Conservation (phyloP, 768 basidiomycete genomes). For the Auricularia sp. region DNA sequence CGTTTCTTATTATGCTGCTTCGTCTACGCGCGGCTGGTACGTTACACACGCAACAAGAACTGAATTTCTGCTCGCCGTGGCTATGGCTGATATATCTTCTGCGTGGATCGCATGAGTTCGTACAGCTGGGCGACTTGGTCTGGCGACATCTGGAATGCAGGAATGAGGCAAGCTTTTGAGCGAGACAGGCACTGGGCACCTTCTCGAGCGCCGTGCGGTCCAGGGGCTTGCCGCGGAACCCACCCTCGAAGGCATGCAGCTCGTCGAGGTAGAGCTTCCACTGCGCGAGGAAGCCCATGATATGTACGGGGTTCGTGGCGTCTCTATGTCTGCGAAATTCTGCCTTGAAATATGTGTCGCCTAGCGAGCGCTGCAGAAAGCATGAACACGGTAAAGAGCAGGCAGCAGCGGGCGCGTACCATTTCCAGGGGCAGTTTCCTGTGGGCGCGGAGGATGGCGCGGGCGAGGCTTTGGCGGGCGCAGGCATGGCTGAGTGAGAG, state of each 20-base stretch:
- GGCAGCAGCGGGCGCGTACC: not conserved
- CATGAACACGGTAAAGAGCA: slow-evolving; percentile 2
- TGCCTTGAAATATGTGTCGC: slow-evolving; percentile 36
- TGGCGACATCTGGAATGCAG: slow-evolving; percentile 55
- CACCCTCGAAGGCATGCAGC: slow-evolving; percentile 39
- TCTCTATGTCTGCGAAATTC: slow-evolving; percentile 81
- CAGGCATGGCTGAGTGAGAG: not conserved
- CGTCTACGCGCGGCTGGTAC: too few species aligned
- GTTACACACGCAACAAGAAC: too few species aligned
- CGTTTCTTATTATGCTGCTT: too few species aligned
- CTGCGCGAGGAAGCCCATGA: slow-evolving; percentile 91
- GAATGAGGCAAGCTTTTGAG: slow-evolving; percentile 1
- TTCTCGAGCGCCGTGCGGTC: slow-evolving; percentile 69
- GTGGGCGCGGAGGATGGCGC: slow-evolving; percentile 28
- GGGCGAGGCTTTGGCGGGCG: slow-evolving; percentile 22
- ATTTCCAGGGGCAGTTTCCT: slow-evolving; percentile 25
- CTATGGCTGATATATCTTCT: slow-evolving; percentile 71
- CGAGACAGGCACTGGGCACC: slow-evolving; percentile 28
- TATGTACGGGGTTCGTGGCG: slow-evolving; percentile 75
- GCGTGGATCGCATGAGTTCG: slow-evolving; percentile 87
- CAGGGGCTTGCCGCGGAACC: slow-evolving; percentile 55
- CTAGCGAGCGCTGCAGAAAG: slow-evolving; percentile 24
- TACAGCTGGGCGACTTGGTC: slow-evolving; percentile 92
- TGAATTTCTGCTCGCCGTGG: not conserved
- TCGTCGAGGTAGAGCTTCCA: slow-evolving; percentile 91